Conservation (phyloP, 345 rosid species). For the Eucalyptus camaldulensis region DNA sequence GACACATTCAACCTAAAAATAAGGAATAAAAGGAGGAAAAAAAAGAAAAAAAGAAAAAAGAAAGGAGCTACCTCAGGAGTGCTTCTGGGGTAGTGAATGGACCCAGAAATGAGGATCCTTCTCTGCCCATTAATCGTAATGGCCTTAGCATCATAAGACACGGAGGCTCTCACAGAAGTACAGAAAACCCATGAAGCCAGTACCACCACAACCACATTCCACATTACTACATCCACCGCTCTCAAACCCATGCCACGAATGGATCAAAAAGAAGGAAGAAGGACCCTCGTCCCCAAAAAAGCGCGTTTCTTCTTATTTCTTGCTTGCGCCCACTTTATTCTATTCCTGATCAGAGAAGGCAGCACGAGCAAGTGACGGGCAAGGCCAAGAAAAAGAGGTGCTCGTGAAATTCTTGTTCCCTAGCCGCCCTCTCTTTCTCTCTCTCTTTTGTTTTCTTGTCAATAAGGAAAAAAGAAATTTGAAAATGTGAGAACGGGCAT, state of each 20-base stretch:
- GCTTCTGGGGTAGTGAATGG: constrained; percentile 99
- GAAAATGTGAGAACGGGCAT: neutral
- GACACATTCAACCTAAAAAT: constrained; percentile 2
- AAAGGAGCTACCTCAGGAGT: constrained; percentile 63
- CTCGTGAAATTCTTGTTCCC: neutral
- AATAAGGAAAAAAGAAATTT: neutral
- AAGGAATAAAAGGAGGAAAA: neutral
- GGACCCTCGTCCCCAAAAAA: neutral
- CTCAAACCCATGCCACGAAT: neutral
- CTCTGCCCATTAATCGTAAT: constrained; percentile 79
- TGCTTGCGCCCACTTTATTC: neutral
- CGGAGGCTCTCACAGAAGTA: constrained; percentile 46
- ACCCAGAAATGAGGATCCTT: constrained; percentile 93
- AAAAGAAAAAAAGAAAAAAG: neutral
- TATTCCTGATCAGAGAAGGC: neutral
- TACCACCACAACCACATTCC: constrained; percentile 31
- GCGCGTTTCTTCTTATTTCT: neutral
- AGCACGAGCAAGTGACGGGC: neutral
- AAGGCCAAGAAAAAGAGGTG: neutral
- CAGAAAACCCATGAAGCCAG: constrained; percentile 9
- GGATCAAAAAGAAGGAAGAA: neutral
- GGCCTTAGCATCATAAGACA: constrained; percentile 76
- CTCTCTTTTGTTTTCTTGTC: neutral
- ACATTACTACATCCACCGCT: constrained; percentile 5
- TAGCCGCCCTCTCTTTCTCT: neutral